A percentile compares a stretch with the other conserved stretches of the same genome.
phyloP scores from a whole-genome alignment of 805 yeast species.

The Starmerella riodocensis region DNA sequence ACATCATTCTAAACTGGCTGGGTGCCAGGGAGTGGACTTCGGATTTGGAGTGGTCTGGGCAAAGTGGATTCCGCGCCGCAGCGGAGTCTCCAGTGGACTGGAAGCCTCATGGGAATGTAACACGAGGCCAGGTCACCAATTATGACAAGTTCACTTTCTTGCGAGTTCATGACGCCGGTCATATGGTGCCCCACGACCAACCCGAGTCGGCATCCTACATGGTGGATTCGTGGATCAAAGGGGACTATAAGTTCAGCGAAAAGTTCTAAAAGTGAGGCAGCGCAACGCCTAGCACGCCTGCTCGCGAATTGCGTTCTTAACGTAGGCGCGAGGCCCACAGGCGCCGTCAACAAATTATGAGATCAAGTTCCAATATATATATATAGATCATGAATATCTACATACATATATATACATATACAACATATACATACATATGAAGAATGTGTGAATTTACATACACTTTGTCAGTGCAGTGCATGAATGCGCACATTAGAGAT shows the following conservation, averaged over 20 bases:
- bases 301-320: no score
- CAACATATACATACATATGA: no score
- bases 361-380: no score
- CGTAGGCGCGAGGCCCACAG: no score
- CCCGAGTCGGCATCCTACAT: conserved; percentile 58
- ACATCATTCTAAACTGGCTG: conserved; percentile 90
- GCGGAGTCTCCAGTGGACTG: conserved; percentile 32
- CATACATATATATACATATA: no score
- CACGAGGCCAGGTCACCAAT: conserved; percentile 59
- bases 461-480: no score
- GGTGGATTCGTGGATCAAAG: conserved; percentile 57
- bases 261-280: not conserved
- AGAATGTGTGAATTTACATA: no score
- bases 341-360: no score
- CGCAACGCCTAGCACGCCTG: no score
- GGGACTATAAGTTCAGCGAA: conserved; percentile 10
- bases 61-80: conserved; percentile 30
- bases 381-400: no score
- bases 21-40: conserved; percentile 78
- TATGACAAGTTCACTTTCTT: conserved; percentile 59
- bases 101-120: conserved; percentile 26
- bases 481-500: not conserved
- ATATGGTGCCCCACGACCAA: conserved; percentile 85
- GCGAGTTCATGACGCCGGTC: conserved; percentile 73
- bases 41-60: conserved; percentile 50